These are phyloP conservation scores for Musa itinerans DNA, from an alignment of 176 grass and related monocot species.

Conservation along the genomic window DNA sequence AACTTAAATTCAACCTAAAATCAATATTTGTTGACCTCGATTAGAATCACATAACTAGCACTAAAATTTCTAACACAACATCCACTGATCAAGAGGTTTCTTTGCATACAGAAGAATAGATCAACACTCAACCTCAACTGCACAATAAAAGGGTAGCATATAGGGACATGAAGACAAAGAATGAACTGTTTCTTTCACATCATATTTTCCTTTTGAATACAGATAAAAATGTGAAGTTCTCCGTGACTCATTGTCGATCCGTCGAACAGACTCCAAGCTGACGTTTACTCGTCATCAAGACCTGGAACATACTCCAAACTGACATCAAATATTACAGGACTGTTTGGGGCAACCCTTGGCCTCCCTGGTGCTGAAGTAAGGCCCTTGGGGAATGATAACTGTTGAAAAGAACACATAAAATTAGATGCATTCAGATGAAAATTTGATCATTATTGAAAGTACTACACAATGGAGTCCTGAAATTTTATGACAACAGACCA, in stretches of 20 bases:
- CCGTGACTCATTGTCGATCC: neutral
- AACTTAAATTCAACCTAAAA: too few relatives aligned
- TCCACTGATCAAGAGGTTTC: too few relatives aligned
- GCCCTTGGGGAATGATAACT: conserved; percentile 87
- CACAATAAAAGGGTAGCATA: neutral
- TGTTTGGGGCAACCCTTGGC: conserved; percentile 79
- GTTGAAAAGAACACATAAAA: conserved; percentile 15
- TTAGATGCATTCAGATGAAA: neutral
- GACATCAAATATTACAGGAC: conserved; percentile 83
- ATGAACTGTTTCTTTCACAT: neutral
- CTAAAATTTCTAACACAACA: too few relatives aligned
- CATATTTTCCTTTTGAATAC: conserved; percentile 1
- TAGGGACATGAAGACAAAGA: neutral
- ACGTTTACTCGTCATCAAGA: conserved; percentile 69
- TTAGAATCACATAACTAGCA: too few relatives aligned
- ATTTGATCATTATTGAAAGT: neutral
- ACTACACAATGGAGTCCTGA: too few relatives aligned
- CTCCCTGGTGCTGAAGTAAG: conserved; percentile 82
- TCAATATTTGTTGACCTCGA: too few relatives aligned
- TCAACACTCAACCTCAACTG: neutral
- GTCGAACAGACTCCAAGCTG: neutral
- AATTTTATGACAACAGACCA: too few relatives aligned
- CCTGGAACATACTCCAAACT: conserved; percentile 74
- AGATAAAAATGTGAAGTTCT: neutral
- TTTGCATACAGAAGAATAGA: neutral